Base-by-base conservation (phyloP, 192 early-diverging fungal species). In the Umbelopsis sp. region DNA sequence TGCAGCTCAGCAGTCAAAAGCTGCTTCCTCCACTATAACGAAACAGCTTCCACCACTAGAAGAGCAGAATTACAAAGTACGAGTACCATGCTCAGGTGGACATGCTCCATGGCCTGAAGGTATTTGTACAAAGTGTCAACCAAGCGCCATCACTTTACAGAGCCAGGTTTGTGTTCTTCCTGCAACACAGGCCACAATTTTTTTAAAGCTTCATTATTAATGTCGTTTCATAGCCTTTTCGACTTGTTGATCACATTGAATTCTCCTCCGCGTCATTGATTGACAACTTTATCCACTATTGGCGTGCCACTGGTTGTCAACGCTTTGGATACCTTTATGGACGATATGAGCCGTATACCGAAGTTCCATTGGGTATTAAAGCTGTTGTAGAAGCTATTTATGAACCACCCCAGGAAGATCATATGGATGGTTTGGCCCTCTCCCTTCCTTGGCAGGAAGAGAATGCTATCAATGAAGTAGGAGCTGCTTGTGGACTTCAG, bases 91-190 rank as follows among this genome's bases (percentile, higher is more conserved):
- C 80, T 86, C 83, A 12, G 83, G 86, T 17, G 88, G 88, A 0
- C 97, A 99, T 80, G 88, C 90, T 21, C 86, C 94, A 52, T 99
- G 92, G 90, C 97, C 97, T 1, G 91, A 85, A 54, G 94, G 95
- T 32, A 98, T 99, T 75, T 99, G 97, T 84, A 93, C 95, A 32
- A 97, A 97, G 81, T 99, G 97, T 74, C 97, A 99, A 79, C 97
- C 97, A 9, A 90, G 91, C 41, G 91, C 97, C 3, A 88, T 98
- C 38, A 95, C 96, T 2, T 76, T 99, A 49, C 93, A 95, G 74
- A 83, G 85, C 16, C 95, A 96, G 75, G 84, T 83, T 76, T 54
- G 36, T 14, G 10, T 71, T n/a, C 36, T 29, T 45, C 25, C 11
- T 34, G 17, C 14, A 22, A 54, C 32, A 38, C 43, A 3, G 4